Evolutionary conservation across 2,329 filamentous ascomycete genomes (phyloP), one percentile per base, ranked within the genome.

Genomic region (Fusarium setosum): DNA sequence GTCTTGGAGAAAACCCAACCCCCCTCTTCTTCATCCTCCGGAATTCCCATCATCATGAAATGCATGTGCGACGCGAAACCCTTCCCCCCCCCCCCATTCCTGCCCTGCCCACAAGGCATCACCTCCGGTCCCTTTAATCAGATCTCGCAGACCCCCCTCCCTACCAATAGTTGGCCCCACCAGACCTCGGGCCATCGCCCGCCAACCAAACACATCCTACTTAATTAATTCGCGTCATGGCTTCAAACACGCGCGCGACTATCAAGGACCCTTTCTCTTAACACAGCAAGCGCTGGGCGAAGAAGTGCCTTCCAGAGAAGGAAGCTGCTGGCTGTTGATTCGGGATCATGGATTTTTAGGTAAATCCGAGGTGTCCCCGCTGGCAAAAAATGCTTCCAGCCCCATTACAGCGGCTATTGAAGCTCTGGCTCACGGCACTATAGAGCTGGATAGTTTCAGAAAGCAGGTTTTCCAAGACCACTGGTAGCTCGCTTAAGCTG

Each of bases 201-300:
- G 15, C 54, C 54, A 57, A 57, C 55, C 37, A 50, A 57, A 18
- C 37, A n/a, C 51, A 54, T 47, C 41, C 50, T 63, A 48, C 64
- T 68, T 56, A 70, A 63, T 58, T 40, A 49, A 59, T 48, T 23
- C 61, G 48, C 56, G 40, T 56, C 56, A 62, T 53, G 48, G 55
- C 48, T 41, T 45, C 40, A 68, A 68, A 70, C 67, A 69, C 67
- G 59, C 68, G 68, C 68, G 68, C 68, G 68, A 70, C 63, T 56
- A 69, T 32, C 13, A 31, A 31, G 32, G 47, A 21, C 38, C 23
- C 18, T 42, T 6, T n/a, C 24, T 24, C 29, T 31, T 51, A 50
- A 50, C 38, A 8, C n/a, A 8, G 31, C 34, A 54, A 63, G 63
- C 63, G 63, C 63, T 60, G 11, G 31, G 26, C 23, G 21, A 41